A percentile compares a stretch with the other conserved stretches of the same genome.
Evolutionary conservation across 2,329 filamentous ascomycete species (phyloP).

Genomic region (Epichloe aotearoae): DNA sequence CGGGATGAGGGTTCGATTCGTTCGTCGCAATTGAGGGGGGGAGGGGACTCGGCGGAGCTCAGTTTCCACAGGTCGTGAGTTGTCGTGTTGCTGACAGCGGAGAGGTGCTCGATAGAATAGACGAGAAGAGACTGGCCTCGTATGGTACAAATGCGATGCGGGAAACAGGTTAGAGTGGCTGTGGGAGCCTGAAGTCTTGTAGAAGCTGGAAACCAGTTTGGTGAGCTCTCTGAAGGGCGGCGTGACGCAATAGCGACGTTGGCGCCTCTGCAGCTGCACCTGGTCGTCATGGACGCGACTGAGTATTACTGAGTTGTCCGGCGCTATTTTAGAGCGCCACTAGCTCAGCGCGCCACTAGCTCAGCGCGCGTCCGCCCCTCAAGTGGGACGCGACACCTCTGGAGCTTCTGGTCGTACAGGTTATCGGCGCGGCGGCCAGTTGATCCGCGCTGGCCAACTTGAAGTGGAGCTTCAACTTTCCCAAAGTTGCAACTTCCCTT

Average conservation of each 20-base stretch:
- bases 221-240: not conserved
- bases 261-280: not conserved
- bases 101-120: not conserved
- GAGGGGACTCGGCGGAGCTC: not conserved
- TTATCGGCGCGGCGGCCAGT: conserved; percentile 8
- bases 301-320: not conserved
- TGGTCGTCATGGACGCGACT: not conserved
- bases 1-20: not conserved
- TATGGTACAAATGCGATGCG: not conserved
- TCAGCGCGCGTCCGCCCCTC: not conserved
- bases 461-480: not conserved
- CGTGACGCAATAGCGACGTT: conserved; percentile 9
- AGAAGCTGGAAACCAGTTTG: conserved; percentile 2
- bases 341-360: not conserved
- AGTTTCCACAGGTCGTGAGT: not conserved
- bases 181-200: not conserved
- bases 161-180: not conserved
- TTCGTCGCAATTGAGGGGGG: not conserved
- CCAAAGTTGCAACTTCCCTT: not conserved
- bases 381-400: too few species aligned
- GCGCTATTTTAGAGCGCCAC: not conserved
- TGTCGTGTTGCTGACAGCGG: too few species aligned
- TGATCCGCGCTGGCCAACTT: conserved; percentile 8
- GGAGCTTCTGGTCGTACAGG: too few species aligned
- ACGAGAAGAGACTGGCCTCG: not conserved